Evolutionary conservation across 2,329 filamentous ascomycete genomes (phyloP).

Genomic region (Trichoderma breve): DNA sequence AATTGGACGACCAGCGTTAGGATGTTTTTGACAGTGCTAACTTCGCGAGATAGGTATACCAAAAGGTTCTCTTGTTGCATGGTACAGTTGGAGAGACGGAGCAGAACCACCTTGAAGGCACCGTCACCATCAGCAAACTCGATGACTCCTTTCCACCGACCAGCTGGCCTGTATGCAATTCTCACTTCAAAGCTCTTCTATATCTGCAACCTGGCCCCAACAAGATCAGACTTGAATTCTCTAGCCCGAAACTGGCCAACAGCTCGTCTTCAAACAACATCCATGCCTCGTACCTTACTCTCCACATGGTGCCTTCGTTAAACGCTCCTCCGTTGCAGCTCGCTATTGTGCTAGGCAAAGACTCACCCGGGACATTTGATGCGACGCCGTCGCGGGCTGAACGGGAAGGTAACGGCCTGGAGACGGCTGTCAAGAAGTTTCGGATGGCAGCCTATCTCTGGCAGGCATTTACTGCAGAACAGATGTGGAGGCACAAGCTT

Average conservation of each 20-base stretch:
- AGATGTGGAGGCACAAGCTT: slow-evolving; percentile 88
- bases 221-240: slow-evolving; percentile 82
- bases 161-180: slow-evolving; percentile 83
- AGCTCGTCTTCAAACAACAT: slow-evolving; percentile 64
- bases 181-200: slow-evolving; percentile 86
- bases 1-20: neutral
- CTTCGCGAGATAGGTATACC: slow-evolving; percentile 69
- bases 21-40: slow-evolving; percentile 7
- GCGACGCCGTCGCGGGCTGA: slow-evolving; percentile 71
- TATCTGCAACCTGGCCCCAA: slow-evolving; percentile 93
- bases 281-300: slow-evolving; percentile 75
- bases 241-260: slow-evolving; percentile 74
- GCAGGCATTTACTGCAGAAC: slow-evolving; percentile 95
- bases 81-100: slow-evolving; percentile 76
- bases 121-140: slow-evolving; percentile 72
- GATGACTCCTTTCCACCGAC: slow-evolving; percentile 83
- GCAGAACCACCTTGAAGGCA: slow-evolving; percentile 71
- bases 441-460: slow-evolving; percentile 94
- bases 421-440: slow-evolving; percentile 83
- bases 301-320: slow-evolving; percentile 82
- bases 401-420: slow-evolving; percentile 77
- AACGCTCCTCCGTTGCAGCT: slow-evolving; percentile 82
- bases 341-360: slow-evolving; percentile 81
- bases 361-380: slow-evolving; percentile 84
- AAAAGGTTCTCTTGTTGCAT: slow-evolving; percentile 80